These are phyloP conservation scores for Crithidia expoeki DNA, from an alignment of 208 protist genomes.

Conservation along the genomic window DNA sequence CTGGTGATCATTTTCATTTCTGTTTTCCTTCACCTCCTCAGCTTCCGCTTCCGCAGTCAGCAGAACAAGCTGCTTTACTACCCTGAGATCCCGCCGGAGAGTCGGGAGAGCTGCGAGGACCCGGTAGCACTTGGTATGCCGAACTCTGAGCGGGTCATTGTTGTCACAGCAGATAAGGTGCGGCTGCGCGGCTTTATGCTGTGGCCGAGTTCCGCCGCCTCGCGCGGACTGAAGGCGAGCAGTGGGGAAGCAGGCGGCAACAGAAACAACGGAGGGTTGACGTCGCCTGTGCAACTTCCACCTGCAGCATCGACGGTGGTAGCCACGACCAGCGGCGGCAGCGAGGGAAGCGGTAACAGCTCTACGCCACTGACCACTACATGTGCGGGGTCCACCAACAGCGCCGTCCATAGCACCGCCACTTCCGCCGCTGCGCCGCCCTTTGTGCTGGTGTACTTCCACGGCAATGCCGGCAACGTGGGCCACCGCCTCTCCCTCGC, in stretches of 20 bases:
- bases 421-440: constrained; percentile 11
- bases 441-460: constrained; percentile 89
- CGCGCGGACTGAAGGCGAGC: constrained; percentile 8
- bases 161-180: constrained; percentile 71
- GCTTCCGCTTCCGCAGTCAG: constrained; percentile 32
- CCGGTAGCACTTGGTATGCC: constrained; percentile 55
- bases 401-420: not conserved
- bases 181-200: constrained; percentile 77
- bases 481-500: constrained; percentile 85
- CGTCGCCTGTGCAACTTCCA: not conserved
- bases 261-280: not conserved
- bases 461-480: constrained; percentile 93
- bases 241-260: not conserved
- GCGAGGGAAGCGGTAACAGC: not conserved
- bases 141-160: constrained; percentile 65
- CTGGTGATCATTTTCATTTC: constrained; percentile 28
- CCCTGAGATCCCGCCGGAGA: constrained; percentile 63
- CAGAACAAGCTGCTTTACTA: constrained; percentile 72
- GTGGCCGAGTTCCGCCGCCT: constrained; percentile 52
- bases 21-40: constrained; percentile 24
- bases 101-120: constrained; percentile 56
- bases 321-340: not conserved
- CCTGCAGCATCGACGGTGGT: not conserved
- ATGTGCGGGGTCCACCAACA: not conserved
- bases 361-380: not conserved